Percentiles rank a stretch among this genome's conserved stretches.
Conservation (phyloP, 163 green algal species). For the Prototheca stagnorum region DNA sequence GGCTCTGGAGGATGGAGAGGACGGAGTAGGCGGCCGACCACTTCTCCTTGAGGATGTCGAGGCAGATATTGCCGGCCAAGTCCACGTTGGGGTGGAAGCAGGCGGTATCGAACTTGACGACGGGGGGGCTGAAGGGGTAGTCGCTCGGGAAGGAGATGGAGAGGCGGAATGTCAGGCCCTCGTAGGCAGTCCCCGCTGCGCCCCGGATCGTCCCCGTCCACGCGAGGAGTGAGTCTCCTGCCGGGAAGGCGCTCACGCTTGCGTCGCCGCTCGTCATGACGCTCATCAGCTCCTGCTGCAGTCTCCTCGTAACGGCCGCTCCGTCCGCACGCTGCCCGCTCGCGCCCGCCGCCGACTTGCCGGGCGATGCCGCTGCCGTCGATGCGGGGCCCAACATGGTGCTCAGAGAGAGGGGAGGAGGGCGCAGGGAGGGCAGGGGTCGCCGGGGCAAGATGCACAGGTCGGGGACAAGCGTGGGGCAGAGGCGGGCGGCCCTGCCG, state of each 20-base stretch:
- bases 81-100: conserved; percentile 77
- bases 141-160: conserved; percentile 40
- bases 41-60: conserved; percentile 71
- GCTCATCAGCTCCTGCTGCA: conserved; percentile 47
- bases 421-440: too few species aligned
- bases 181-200: conserved; percentile 44
- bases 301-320: conserved; percentile 30
- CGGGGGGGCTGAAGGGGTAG: conserved; percentile 62
- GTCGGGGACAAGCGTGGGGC: too few species aligned
- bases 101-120: conserved; percentile 52
- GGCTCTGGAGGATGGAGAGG: conserved; percentile 52
- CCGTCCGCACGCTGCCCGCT: too few species aligned
- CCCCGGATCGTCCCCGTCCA: conserved; percentile 64
- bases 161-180: conserved; percentile 54
- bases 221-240: conserved; percentile 57
- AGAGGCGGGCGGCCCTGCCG: too few species aligned
- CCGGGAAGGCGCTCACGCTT: conserved; percentile 59
- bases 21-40: conserved; percentile 60
- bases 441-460: too few species aligned
- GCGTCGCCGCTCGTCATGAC: conserved; percentile 35
- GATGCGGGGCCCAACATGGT: too few species aligned
- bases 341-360: too few species aligned
- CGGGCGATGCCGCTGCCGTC: too few species aligned
- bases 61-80: conserved; percentile 61
- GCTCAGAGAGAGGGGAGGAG: too few species aligned